These are phyloP conservation scores for Rhizopogon vesiculosus DNA, from an alignment of 768 basidiomycete genomes.

Conservation along the genomic window DNA sequence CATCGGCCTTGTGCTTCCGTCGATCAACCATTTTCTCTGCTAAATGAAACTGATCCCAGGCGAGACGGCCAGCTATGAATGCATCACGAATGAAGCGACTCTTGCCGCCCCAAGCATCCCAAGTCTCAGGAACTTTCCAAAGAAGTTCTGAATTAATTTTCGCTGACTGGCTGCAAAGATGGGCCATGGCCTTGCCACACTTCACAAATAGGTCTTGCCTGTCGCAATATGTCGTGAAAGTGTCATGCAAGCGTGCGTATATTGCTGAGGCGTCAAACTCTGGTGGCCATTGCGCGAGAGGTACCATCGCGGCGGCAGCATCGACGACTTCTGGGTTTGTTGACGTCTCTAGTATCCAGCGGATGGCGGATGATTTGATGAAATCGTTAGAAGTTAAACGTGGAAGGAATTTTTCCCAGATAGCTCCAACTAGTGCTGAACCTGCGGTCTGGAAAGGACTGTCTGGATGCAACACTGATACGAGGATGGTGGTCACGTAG, in stretches of 20 bases:
- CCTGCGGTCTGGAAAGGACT: background rate
- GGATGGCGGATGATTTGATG: background rate
- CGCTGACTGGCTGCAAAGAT: background rate
- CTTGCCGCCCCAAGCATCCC: no score
- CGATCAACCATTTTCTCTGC: no score
- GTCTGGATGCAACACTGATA: background rate
- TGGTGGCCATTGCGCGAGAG: background rate
- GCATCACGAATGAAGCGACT: no score
- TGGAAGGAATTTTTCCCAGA: background rate
- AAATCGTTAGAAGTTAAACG: background rate
- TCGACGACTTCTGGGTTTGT: background rate
- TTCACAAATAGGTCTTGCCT: background rate
- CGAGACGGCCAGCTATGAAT: no score
- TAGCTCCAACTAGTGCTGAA: background rate
- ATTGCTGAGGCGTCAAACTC: background rate
- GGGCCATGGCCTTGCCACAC: no score
- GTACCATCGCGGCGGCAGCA: background rate
- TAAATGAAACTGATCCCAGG: no score
- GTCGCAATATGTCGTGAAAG: background rate
- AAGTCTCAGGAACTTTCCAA: no score
- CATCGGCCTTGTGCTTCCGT: no score
- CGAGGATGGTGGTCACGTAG: background rate
- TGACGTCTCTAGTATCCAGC: slow-evolving; percentile 16
- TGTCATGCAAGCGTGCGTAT: background rate
- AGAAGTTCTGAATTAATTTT: background rate